Evolutionary conservation across 2,329 filamentous ascomycete species (phyloP), one percentile per base, ranked within the genome.

Genomic region (Mariannaea sp.): DNA sequence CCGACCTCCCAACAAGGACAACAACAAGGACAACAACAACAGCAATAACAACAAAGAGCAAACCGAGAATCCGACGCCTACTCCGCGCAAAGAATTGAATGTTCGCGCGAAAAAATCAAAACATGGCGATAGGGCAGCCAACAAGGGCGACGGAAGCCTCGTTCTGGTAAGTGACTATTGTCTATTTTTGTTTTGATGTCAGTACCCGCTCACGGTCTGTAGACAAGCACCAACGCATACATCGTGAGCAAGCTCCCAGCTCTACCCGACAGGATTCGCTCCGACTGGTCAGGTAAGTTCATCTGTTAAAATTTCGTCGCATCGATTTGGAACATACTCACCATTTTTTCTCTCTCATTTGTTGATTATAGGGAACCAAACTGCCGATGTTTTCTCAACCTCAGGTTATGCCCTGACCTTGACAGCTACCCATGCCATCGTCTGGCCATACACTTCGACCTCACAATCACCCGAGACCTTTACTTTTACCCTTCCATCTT

Each of bases 211-310:
- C 49, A 55, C 46, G 29, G n/a, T 47, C 46, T 59, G 9, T 56
- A 95, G 89, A 90, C 90, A 32, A 90, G 86, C 68, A 96, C 90
- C 67, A 86, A 87, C 68, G 89, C 90, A 59, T 97, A 94, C 70
- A 88, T 83, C 36, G 89, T 96, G 58, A 90, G 88, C 72, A 92
- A 92, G 71, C 81, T 97, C 26, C 90, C 90, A 52, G 86, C 89
- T 49, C 81, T 95, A 19, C 92, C 93, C 42, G 87, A 92, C 65
- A 84, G 86, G 66, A 82, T 96, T 58, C 85, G 86, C 60, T 75
- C 82, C 61, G 82, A 86, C 65, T 79, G 82, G 53, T 77, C 79
- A 69, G 82, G 89, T 92, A 80, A 70, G 84, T 71, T 30, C n/a
- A 22, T 35, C 13, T n/a, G 47, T 48, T 27, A 3, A n/a, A 12